Evolutionary conservation across 305 asterid species (phyloP), one percentile per base, ranked within the genome.

Genomic region (Fraxinus xanthoxyloides): DNA sequence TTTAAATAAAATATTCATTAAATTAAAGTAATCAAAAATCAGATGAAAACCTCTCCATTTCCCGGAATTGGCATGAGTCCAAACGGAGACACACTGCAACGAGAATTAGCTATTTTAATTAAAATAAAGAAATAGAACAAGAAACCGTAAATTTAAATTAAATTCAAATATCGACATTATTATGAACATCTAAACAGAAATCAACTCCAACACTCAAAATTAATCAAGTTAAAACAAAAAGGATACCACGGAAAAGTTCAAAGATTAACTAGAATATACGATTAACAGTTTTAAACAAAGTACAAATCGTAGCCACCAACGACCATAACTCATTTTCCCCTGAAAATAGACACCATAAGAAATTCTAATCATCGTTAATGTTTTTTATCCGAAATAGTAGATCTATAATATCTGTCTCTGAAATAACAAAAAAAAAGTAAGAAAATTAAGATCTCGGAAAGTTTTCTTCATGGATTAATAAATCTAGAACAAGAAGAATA

Each of bases 31-130:
- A 70, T 30, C 65, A 28, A 69, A 34, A 85, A 76, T 32, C 77
- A 79, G 79, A 86, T 54, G 80, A 77, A 79, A 79, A 89, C 95
- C 93, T 92, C 93, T 83, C 85, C 83, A 67, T 82, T 79, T 82
- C 87, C 93, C 59, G 95, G 85, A 86, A 89, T 82, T 76, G 92
- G 80, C 93, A 90, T 90, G 84, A 86, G 61, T 79, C 75, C 78
- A 51, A 79, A 65, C 74, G 76, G 63, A 32, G 70, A 28, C 75
- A 35, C 85, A 86, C 90, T 82, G 88, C 85, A 38, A 89, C 46
- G 15, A 59, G 15, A 21, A 56, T 59, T 59, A 59, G 30, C 24
- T 21, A 21, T 59, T 59, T 59, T n/a, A 48, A 59, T 59, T 21
- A 59, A 59, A 59, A 59, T 59, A 59, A 67, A 80, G 69, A 35